Evolutionary conservation across 306 rosid genomes (phyloP).

Genomic region (Myrica gale): DNA sequence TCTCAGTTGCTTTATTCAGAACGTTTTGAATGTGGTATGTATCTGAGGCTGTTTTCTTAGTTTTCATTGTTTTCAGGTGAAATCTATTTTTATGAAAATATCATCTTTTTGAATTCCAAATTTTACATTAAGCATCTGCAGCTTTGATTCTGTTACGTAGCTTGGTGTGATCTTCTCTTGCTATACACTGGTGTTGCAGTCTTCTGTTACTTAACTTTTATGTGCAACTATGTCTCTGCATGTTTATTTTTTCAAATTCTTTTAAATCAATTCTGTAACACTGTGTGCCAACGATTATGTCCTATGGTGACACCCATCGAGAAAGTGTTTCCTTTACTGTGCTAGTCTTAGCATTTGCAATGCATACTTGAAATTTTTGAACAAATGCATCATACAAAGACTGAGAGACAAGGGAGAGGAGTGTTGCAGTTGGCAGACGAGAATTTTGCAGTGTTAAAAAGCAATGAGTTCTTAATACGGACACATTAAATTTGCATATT

Average conservation of each 20-base stretch:
- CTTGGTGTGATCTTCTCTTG: background rate
- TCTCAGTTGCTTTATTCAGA: constrained; percentile 72
- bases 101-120: background rate
- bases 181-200: constrained; percentile 7
- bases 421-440: background rate
- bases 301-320: background rate
- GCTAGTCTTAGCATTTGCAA: background rate
- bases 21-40: constrained; percentile 70
- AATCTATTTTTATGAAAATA: background rate
- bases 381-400: background rate
- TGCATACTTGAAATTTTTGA: background rate
- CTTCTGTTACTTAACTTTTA: constrained; percentile 14
- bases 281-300: background rate
- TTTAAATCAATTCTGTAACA: no score
- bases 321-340: constrained; percentile 1
- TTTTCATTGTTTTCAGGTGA: background rate
- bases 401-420: background rate
- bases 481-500: background rate
- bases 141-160: constrained; percentile 4
- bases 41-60: background rate
- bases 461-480: background rate
- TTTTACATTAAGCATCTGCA: constrained; percentile 6
- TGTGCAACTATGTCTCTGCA: constrained; percentile 16
- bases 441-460: background rate
- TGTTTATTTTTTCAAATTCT: background rate